These are phyloP conservation scores for Hericium coralloides DNA, from an alignment of 768 basidiomycete species.

Conservation along the genomic window DNA sequence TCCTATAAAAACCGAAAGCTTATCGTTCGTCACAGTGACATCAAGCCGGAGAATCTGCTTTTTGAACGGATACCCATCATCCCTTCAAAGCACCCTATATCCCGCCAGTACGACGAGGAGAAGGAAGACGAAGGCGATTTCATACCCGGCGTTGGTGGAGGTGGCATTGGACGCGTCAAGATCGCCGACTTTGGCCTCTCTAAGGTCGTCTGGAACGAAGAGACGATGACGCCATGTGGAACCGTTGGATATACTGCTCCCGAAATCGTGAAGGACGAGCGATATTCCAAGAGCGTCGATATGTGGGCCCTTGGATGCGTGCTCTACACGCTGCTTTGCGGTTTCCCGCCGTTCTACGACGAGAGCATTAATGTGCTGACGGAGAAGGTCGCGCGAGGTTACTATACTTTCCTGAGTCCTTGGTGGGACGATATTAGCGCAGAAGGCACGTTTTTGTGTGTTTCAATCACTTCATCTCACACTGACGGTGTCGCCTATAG, in stretches of 20 bases:
- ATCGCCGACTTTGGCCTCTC: slow-evolving; percentile 97
- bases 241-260: slow-evolving; percentile 99
- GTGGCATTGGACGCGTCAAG: slow-evolving; percentile 96
- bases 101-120: slow-evolving; percentile 92
- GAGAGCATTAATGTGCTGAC: slow-evolving; percentile 97
- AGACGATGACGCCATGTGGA: slow-evolving; percentile 99
- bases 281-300: slow-evolving; percentile 93
- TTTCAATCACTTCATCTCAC: background rate
- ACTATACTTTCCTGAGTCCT: slow-evolving; percentile 97
- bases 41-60: slow-evolving; percentile 96
- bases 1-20: background rate
- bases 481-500: slow-evolving; percentile 29
- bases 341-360: slow-evolving; percentile 98
- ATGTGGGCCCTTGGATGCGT: slow-evolving; percentile 99
- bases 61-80: slow-evolving; percentile 90
- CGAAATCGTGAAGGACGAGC: slow-evolving; percentile 98
- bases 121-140: slow-evolving; percentile 99
- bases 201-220: slow-evolving; percentile 98
- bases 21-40: slow-evolving; percentile 44
- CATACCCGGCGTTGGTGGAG: slow-evolving; percentile 84
- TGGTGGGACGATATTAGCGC: slow-evolving; percentile 98
- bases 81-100: slow-evolving; percentile 66
- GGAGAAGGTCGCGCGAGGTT: slow-evolving; percentile 94
- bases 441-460: slow-evolving; percentile 42
- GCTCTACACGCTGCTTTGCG: slow-evolving; percentile 95